Conservation (phyloP, 805 yeast species). For the Candida nanaspora region DNA sequence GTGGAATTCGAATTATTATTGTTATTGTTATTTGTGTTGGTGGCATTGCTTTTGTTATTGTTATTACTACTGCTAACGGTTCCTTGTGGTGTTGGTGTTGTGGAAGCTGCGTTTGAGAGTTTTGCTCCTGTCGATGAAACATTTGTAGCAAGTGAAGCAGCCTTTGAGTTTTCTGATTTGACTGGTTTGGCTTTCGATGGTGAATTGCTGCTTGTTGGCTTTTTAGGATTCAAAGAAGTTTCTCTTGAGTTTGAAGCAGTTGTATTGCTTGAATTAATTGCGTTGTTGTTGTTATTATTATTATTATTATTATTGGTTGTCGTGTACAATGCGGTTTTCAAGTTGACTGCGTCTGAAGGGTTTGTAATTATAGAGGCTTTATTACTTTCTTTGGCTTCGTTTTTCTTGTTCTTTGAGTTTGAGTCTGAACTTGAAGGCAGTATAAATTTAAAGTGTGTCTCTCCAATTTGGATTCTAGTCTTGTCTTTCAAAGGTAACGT, state of each 20-base stretch:
- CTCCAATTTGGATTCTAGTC: constrained; percentile 87
- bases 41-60: background rate
- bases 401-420: constrained; percentile 17
- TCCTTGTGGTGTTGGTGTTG: background rate
- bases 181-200: too few relatives aligned
- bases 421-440: constrained; percentile 56
- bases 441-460: constrained; percentile 80
- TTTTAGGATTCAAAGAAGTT: constrained; percentile 13
- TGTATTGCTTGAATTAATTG: constrained; percentile 2
- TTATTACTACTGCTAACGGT: background rate
- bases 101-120: background rate
- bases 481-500: constrained; percentile 83
- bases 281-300: constrained; percentile 6
- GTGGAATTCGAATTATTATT: background rate
- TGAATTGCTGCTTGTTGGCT: constrained; percentile 1
- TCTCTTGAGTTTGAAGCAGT: constrained; percentile 15
- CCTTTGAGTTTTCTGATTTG: too few relatives aligned
- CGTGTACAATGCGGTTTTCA: constrained; percentile 42
- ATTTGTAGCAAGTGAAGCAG: too few relatives aligned
- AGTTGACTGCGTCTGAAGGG: constrained; percentile 55
- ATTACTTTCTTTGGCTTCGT: constrained; percentile 9
- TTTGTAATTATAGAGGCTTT: constrained; percentile 33
- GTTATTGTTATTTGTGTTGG: too few relatives aligned
- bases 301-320: background rate
- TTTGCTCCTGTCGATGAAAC: too few relatives aligned